Evolutionary conservation across 352 stramenopile species (phyloP), one percentile per base, ranked within the genome.

Genomic region (Peronospora destructor): DNA sequence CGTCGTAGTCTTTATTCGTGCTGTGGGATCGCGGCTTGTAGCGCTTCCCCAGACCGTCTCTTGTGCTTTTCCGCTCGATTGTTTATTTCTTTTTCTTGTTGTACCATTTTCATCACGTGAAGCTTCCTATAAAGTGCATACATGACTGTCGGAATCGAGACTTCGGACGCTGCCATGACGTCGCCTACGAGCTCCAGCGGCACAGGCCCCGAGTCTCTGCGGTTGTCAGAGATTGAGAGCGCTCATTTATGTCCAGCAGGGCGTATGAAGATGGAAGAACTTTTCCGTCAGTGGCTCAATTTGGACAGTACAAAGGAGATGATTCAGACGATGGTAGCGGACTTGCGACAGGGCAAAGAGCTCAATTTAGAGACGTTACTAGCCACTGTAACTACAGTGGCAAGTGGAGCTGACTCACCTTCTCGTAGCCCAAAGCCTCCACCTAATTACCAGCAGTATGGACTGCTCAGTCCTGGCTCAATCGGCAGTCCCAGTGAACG

Each of bases 221-320:
- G 78, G 21, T 66, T 91, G 56, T 87, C 80, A 35, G 80, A 91
- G 63, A 88, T 91, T 49, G 80, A 91, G 56, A 86, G 66, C 48
- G 76, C 80, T 40, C 76, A 90, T 36, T 34, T 87, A 59, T 93
- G 76, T 42, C 77, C 77, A 3, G 87, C 76, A 13, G 82, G 73
- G 3, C 73, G 82, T 45, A 77, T 87, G 66, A 93, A 93, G 64
- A 90, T 93, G 82, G 82, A 93, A 56, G 79, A 93, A 48, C 66
- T 93, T 3, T 93, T 91, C 49, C 76, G 79, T 23, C 77, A 89
- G 56, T 93, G 80, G 79, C 76, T 93, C n/a, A 90, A 85, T 44
- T 70, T 88, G 16, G 82, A 93, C 37, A 72, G 76, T 44, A 91
- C 82, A 28, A 85, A 87, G 53, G 78, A 89, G 47, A 84, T 91